A percentile compares a stretch with the other conserved stretches of the same genome.
phyloP scores from a whole-genome alignment of 306 rosid species.

The Cyclanthera cordifolia region DNA sequence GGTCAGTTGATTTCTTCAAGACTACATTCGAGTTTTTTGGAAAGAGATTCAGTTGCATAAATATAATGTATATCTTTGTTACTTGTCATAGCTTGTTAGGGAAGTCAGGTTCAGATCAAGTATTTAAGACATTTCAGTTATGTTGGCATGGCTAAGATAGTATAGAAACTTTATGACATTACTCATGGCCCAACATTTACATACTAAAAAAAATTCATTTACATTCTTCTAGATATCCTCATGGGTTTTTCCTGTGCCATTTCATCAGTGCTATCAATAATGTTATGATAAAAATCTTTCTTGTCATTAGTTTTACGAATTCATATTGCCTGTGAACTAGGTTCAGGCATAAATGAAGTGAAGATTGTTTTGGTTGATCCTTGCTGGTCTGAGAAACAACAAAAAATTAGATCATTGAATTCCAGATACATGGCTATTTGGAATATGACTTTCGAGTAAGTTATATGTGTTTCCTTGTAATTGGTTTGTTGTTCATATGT shows the following conservation, averaged over 20 bases:
- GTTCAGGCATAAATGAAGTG: constrained; percentile 64
- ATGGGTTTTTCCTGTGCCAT: neutral
- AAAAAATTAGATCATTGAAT: constrained; percentile 49
- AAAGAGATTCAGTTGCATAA: neutral
- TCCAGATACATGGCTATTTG: constrained; percentile 48
- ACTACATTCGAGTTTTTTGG: constrained; percentile 4
- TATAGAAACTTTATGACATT: neutral
- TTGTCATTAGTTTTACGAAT: neutral
- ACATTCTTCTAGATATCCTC: neutral
- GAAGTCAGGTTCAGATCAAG: neutral
- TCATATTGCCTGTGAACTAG: constrained; percentile 17
- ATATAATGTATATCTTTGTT: neutral
- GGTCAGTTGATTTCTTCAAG: constrained; percentile 37
- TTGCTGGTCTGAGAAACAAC: constrained; percentile 53
- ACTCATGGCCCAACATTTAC: neutral
- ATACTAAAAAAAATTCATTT: neutral
- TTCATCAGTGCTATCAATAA: constrained; percentile 8
- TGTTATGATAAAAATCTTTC: constrained; percentile 1
- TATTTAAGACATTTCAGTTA: neutral
- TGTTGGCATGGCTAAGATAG: neutral
- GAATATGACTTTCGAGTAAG: constrained; percentile 43
- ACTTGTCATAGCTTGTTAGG: neutral
- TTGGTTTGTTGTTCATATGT: constrained; percentile 4
- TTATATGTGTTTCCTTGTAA: constrained; percentile 10
- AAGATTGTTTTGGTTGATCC: constrained; percentile 53